Conservation (phyloP, 192 early-diverging fungal species). For the Coemansia sp. region DNA sequence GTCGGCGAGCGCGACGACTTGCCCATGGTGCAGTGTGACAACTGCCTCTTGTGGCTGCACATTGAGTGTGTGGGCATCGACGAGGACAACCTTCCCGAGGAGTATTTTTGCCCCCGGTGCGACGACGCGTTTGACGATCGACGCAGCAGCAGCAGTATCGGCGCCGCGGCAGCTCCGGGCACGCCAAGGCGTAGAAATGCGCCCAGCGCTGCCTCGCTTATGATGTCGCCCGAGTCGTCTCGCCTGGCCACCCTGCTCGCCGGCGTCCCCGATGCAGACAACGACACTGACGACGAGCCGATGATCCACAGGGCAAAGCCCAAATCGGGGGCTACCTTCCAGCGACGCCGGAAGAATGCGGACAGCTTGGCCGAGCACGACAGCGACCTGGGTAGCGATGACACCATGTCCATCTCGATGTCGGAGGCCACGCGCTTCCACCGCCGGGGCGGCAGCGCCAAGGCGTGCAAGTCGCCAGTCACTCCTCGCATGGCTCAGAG, state of each 20-base stretch:
- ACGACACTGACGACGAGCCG: constrained; percentile 52
- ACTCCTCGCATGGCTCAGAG: constrained; percentile 47
- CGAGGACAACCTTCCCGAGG: constrained; percentile 60
- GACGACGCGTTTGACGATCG: constrained; percentile 5
- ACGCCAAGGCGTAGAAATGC: constrained; percentile 27
- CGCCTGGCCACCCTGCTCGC: constrained; percentile 48
- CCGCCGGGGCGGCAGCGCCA: constrained; percentile 41
- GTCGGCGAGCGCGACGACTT: constrained; percentile 45
- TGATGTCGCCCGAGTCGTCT: constrained; percentile 50
- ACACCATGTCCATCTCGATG: constrained; percentile 51
- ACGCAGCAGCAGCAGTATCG: not conserved
- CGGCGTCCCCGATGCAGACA: constrained; percentile 32
- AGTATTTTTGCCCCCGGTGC: constrained; percentile 68
- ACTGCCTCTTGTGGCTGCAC: constrained; percentile 74
- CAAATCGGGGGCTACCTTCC: not conserved
- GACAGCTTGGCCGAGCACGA: not conserved
- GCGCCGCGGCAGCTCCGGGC: not conserved
- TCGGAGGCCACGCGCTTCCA: constrained; percentile 53
- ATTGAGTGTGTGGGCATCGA: constrained; percentile 66
- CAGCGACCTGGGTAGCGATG: constrained; percentile 32
- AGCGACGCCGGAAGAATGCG: not conserved
- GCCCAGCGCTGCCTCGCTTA: constrained; percentile 5
- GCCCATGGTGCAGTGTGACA: constrained; percentile 78
- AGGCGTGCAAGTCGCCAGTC: constrained; percentile 24
- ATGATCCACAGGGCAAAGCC: constrained; percentile 24